Evolutionary conservation across 768 basidiomycete genomes (phyloP).

Genomic region (Rhizopogon rudus): DNA sequence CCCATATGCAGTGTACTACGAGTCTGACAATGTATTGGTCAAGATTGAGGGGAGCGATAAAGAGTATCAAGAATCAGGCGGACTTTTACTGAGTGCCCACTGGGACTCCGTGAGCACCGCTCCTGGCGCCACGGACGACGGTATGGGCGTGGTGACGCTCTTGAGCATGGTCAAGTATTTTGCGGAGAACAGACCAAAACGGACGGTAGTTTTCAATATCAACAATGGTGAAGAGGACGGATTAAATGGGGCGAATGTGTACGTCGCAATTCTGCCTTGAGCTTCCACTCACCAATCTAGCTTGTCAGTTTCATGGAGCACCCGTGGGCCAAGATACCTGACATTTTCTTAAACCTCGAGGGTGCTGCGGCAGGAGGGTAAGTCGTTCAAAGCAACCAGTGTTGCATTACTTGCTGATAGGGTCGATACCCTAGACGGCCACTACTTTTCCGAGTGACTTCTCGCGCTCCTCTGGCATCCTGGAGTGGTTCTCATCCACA

Average conservation of each 20-base stretch:
- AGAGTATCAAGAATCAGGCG: conserved; percentile 28
- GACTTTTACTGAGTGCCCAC: conserved; percentile 74
- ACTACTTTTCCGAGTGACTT: conserved; percentile 69
- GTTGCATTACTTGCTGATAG: neutral
- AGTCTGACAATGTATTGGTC: conserved; percentile 64
- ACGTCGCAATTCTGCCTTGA: conserved; percentile 16
- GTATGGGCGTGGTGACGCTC: conserved; percentile 65
- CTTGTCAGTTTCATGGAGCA: conserved; percentile 59
- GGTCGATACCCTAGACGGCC: conserved; percentile 48
- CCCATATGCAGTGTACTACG: conserved; percentile 44
- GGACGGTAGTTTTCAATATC: conserved; percentile 75
- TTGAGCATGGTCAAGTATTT: conserved; percentile 61
- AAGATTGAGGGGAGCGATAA: conserved; percentile 52
- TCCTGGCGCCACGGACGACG: conserved; percentile 73
- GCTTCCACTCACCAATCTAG: neutral
- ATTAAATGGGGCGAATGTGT: conserved; percentile 68
- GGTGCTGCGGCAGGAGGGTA: conserved; percentile 79
- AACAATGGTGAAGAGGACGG: conserved; percentile 86
- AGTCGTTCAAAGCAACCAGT: conserved; percentile 9
- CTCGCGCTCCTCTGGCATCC: conserved; percentile 47
- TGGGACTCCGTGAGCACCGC: conserved; percentile 79
- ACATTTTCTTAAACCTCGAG: conserved; percentile 77
- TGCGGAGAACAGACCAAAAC: conserved; percentile 40
- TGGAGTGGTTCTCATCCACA: conserved; percentile 53
- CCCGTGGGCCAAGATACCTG: conserved; percentile 63